Evolutionary conservation across 176 grass and related monocot species (phyloP).

Genomic region (Avena atlantica): DNA sequence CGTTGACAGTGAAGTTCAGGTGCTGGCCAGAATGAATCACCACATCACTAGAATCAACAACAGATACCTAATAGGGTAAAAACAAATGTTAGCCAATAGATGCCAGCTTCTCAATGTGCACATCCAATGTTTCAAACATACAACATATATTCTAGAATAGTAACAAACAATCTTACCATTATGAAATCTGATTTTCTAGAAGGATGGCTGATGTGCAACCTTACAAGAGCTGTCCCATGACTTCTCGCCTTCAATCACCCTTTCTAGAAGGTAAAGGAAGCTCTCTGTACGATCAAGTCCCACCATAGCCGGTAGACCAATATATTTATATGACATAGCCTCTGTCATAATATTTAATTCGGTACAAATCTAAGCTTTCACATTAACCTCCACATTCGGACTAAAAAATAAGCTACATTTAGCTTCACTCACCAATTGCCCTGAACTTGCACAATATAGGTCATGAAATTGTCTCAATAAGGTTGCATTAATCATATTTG

Average conservation of each 20-base stretch:
- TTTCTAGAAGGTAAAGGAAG: no score
- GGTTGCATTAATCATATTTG: no score
- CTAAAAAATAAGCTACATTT: no score
- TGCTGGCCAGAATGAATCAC: slow-evolving; percentile 66
- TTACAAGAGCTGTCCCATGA: slow-evolving; percentile 83
- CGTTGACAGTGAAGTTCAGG: slow-evolving; percentile 72
- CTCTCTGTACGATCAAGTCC: no score
- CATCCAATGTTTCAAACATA: slow-evolving; percentile 24
- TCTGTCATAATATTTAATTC: no score
- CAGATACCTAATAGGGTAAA: slow-evolving; percentile 69
- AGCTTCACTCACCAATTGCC: no score
- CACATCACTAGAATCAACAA: slow-evolving; percentile 71
- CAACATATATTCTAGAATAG: neutral
- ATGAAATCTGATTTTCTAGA: slow-evolving; percentile 80
- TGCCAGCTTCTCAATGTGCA: neutral
- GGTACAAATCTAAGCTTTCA: no score
- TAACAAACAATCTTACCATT: slow-evolving; percentile 65
- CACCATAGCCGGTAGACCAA: no score
- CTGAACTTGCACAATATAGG: no score
- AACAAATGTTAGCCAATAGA: slow-evolving; percentile 32
- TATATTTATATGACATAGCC: no score
- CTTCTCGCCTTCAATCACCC: slow-evolving; percentile 63
- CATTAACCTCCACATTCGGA: no score
- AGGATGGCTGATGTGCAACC: slow-evolving; percentile 64
- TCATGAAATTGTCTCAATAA: no score